A percentile compares a stretch with the other conserved stretches of the same genome.
phyloP scores from a whole-genome alignment of 768 basidiomycete genomes.

The Rhodotorula kratochvilovae region DNA sequence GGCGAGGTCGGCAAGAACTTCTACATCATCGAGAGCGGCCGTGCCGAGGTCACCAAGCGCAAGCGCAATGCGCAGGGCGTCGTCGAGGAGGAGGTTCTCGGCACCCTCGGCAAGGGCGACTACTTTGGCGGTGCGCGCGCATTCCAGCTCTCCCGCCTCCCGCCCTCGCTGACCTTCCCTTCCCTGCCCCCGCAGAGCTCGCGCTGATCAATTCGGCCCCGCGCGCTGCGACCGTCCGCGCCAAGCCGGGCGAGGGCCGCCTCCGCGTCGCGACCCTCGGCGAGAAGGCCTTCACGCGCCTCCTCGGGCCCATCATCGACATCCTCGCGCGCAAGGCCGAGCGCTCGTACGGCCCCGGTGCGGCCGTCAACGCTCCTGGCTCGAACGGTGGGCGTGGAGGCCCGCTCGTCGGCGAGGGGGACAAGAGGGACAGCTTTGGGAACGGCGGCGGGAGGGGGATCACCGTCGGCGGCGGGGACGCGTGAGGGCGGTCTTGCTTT shows the following conservation, averaged over 20 bases:
- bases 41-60: constrained; percentile 77
- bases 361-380: constrained; percentile 18
- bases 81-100: constrained; percentile 64
- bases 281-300: constrained; percentile 84
- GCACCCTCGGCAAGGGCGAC: constrained; percentile 77
- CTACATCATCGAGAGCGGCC: constrained; percentile 94
- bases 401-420: neutral
- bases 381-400: neutral
- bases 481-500: neutral
- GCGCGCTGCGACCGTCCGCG: constrained; percentile 91
- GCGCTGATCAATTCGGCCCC: constrained; percentile 82
- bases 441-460: neutral
- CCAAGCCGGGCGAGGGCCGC: constrained; percentile 53
- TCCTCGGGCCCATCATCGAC: constrained; percentile 60
- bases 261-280: constrained; percentile 91
- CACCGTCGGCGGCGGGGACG: constrained; percentile 1
- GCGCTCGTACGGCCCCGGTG: constrained; percentile 34
- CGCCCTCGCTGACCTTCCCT: neutral
- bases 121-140: constrained; percentile 84
- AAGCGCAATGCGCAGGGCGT: constrained; percentile 55
- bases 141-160: constrained; percentile 12
- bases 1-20: constrained; percentile 96
- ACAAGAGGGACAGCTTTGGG: neutral
- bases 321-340: constrained; percentile 44
- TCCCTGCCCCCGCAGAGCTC: constrained; percentile 59